Conservation (phyloP, 164 flowering plant genomes). For the Malania oleifera region DNA sequence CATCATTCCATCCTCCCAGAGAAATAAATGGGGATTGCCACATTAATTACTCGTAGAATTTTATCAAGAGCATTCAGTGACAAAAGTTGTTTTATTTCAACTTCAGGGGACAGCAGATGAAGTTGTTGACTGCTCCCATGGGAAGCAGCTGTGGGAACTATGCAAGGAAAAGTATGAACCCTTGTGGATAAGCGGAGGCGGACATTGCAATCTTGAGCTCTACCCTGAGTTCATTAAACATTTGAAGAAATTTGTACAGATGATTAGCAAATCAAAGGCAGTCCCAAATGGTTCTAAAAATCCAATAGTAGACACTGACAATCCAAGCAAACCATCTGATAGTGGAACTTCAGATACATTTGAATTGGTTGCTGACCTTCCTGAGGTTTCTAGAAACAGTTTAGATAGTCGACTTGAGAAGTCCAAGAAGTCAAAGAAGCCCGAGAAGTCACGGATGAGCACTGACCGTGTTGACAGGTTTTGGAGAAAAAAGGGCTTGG, state of each 20-base stretch:
- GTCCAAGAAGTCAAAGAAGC: conserved; percentile 60
- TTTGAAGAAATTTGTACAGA: conserved; percentile 67
- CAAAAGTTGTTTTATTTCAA: background rate
- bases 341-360: conserved; percentile 34
- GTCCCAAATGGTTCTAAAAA: conserved; percentile 34
- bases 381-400: conserved; percentile 74
- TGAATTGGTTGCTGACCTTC: conserved; percentile 36
- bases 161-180: conserved; percentile 84
- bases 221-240: conserved; percentile 86
- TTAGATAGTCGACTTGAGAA: conserved; percentile 82
- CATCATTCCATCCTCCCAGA: background rate
- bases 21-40: no score
- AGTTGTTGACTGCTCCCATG: conserved; percentile 89
- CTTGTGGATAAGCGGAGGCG: conserved; percentile 88
- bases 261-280: conserved; percentile 54
- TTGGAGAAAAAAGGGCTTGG: conserved; percentile 56
- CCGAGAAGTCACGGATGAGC: conserved; percentile 84
- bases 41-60: background rate
- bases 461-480: conserved; percentile 69
- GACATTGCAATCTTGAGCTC: conserved; percentile 89
- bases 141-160: conserved; percentile 85
- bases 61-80: background rate
- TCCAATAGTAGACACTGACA: conserved; percentile 29
- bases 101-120: conserved; percentile 88
- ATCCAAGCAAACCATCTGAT: conserved; percentile 39